Evolutionary conservation across 352 stramenopile genomes (phyloP), one percentile per base, ranked within the genome.

Genomic region (Globisporangium lucens): DNA sequence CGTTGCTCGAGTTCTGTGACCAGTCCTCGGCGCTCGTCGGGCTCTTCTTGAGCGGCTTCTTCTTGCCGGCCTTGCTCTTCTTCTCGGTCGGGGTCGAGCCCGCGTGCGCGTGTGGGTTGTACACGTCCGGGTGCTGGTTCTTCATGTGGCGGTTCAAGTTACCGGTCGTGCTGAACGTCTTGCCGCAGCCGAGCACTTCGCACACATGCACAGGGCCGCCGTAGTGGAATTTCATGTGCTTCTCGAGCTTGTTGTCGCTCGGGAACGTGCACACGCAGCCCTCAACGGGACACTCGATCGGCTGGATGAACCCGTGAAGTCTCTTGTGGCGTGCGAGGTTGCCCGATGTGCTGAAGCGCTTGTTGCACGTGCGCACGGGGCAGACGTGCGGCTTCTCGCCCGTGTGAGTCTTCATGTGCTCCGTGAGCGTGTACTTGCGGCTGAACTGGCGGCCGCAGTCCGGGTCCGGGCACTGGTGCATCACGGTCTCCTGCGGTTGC

Each of bases 391-490:
- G 81, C 46, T 80, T 87, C 56, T 85, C 81, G 41, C 81, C 79
- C 53, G 76, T 82, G 69, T 89, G 80, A 1, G 77, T 84, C 71
- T 89, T 86, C 65, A 80, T 77, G 61, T 89, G 78, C 68, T 87
- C 78, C 9, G 68, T 64, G 51, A 83, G 66, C 43, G 80, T 84
- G 66, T 86, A 89, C 69, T 83, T 86, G 70, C 78, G 76, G 57
- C 71, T 84, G 71, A 82, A 84, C 43, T n/a, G 17, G 43, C 69
- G 69, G 46, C 58, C 61, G 56, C 74, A 80, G 29, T 70, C 71
- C n/a, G 69, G 66, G 27, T 73, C 68, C 1, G 65, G 66, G 27
- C 74, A 80, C 46, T 59, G 65, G 56, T 78, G 69, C 27, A 62
- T 53, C 33, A 62, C 52, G 52, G 61, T 68, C 24, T 62, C 55